A percentile compares a stretch with the other conserved stretches of the same genome.
These are phyloP conservation scores for Wickerhamomyces bovis DNA, from an alignment of 805 yeast genomes.

Conservation along the genomic window DNA sequence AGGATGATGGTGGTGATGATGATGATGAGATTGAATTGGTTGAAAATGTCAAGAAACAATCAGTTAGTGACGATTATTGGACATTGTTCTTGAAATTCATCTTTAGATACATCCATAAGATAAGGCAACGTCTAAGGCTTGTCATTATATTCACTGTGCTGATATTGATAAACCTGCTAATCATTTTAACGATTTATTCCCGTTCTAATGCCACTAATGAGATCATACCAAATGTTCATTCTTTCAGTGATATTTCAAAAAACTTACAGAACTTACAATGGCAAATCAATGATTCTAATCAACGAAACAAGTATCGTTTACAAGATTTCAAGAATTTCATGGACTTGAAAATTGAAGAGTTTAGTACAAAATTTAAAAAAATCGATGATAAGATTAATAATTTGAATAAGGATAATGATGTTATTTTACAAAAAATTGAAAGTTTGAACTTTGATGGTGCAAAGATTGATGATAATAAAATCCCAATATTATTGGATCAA, in stretches of 20 bases:
- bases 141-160: not conserved
- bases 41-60: not conserved
- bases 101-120: slow-evolving; percentile 1
- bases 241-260: slow-evolving; percentile 17
- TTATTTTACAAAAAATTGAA: slow-evolving; percentile 8
- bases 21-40: not conserved
- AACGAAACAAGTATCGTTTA: slow-evolving; percentile 14
- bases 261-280: slow-evolving; percentile 18
- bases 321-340: slow-evolving; percentile 16
- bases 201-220: slow-evolving; percentile 3
- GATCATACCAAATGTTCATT: slow-evolving; percentile 11
- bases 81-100: not conserved
- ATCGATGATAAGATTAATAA: slow-evolving; percentile 7
- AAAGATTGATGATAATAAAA: slow-evolving; percentile 2
- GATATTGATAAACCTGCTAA: slow-evolving; percentile 1
- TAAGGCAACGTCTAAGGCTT: not conserved
- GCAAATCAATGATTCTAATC: slow-evolving; percentile 20
- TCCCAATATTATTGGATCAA: slow-evolving; percentile 17
- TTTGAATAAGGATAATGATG: slow-evolving; percentile 6
- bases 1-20: not conserved
- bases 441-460: slow-evolving; percentile 7
- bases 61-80: not conserved
- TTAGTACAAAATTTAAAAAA: slow-evolving; percentile 5
- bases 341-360: slow-evolving; percentile 16
- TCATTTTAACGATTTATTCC: slow-evolving; percentile 2